phyloP scores from a whole-genome alignment of 2,329 filamentous ascomycete species.

The Fusarium penzigii region DNA sequence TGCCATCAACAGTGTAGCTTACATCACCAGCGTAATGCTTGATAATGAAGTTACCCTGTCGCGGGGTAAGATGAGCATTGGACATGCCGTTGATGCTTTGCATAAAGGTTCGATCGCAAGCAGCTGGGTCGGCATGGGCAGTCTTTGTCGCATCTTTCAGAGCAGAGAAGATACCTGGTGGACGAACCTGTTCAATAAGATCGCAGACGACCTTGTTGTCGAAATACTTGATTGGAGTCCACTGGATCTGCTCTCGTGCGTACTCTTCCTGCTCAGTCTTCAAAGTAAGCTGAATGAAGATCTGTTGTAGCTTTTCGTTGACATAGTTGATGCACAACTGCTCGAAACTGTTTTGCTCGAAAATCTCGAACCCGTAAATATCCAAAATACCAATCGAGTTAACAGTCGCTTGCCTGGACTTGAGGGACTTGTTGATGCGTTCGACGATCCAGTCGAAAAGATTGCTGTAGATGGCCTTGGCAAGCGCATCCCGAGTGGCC shows the following conservation, averaged over 20 bases:
- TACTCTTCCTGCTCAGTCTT: slow-evolving; percentile 99
- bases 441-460: slow-evolving; percentile 98
- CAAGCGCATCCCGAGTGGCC: slow-evolving; percentile 84
- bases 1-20: slow-evolving; percentile 89
- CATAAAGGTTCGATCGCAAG: slow-evolving; percentile 94
- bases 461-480: slow-evolving; percentile 96
- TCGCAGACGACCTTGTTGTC: slow-evolving; percentile 99
- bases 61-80: slow-evolving; percentile 86
- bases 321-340: slow-evolving; percentile 99
- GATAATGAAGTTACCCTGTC: slow-evolving; percentile 96
- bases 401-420: slow-evolving; percentile 71
- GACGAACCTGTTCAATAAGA: slow-evolving; percentile 87
- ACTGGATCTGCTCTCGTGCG: slow-evolving; percentile 91
- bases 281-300: slow-evolving; percentile 96
- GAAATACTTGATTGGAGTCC: slow-evolving; percentile 99
- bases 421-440: slow-evolving; percentile 84
- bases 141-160: slow-evolving; percentile 98
- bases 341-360: slow-evolving; percentile 98
- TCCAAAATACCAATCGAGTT: slow-evolving; percentile 96
- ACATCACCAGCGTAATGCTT: slow-evolving; percentile 99
- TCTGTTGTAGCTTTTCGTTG: slow-evolving; percentile 98
- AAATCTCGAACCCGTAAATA: slow-evolving; percentile 99
- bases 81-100: slow-evolving; percentile 88
- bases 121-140: slow-evolving; percentile 92
- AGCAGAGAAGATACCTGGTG: slow-evolving; percentile 90